Percentiles rank a stretch among this genome's conserved stretches.
These are phyloP conservation scores for Epithele typhae DNA, from an alignment of 768 basidiomycete species.

Conservation along the genomic window DNA sequence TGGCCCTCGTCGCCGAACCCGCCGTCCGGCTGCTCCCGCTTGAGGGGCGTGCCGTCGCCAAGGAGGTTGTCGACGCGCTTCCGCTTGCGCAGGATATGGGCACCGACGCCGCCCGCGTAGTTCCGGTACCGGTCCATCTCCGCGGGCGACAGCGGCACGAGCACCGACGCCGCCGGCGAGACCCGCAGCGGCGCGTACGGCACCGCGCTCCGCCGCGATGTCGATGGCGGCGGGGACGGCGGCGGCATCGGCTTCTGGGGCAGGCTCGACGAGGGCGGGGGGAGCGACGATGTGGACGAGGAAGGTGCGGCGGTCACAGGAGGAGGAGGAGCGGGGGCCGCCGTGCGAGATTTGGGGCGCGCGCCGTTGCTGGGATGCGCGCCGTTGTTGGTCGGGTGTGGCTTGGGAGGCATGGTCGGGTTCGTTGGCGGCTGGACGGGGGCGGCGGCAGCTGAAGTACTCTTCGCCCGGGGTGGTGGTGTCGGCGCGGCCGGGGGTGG, in stretches of 20 bases:
- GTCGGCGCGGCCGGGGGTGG: neutral
- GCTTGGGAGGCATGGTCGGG: no score
- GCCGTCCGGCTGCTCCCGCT: constrained; percentile 30
- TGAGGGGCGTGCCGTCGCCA: constrained; percentile 38
- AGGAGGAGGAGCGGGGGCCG: constrained; percentile 1
- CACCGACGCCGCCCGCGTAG: constrained; percentile 50
- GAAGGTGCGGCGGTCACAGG: neutral
- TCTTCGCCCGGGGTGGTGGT: no score
- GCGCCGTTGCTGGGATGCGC: no score
- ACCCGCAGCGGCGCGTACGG: constrained; percentile 68
- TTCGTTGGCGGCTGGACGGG: no score
- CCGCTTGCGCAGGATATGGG: constrained; percentile 37
- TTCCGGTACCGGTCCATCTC: constrained; percentile 59
- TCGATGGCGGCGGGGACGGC: constrained; percentile 7
- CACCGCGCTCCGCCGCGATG: constrained; percentile 24
- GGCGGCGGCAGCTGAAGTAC: no score
- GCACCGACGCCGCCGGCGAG: constrained; percentile 56
- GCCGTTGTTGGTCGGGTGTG: neutral
- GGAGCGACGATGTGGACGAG: constrained; percentile 14
- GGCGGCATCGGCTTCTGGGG: constrained; percentile 17
- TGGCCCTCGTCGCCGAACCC: no score
- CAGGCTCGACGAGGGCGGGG: constrained; percentile 14
- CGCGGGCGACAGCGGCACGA: constrained; percentile 56
- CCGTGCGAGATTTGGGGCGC: no score
- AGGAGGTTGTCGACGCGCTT: constrained; percentile 16